Evolutionary conservation across 2,329 filamentous ascomycete genomes (phyloP), one percentile per base, ranked within the genome.

Genomic region (Sclerotinia borealis): DNA sequence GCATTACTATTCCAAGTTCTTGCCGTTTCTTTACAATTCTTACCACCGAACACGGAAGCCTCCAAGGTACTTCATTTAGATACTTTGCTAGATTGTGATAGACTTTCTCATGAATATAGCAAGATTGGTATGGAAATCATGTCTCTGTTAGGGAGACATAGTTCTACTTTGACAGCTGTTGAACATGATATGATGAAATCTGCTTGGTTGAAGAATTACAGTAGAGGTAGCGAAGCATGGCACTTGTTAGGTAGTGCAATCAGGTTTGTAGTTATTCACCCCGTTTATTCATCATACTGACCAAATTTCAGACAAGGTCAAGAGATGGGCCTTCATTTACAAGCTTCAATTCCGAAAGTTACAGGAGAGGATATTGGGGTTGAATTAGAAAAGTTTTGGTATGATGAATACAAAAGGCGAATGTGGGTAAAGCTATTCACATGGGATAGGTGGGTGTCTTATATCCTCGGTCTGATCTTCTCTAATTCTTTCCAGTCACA

Each of bases 221-320:
- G 64, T n/a, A 50, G 64, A 34, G 64, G 62, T n/a, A 58, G 55
- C 17, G 66, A 67, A 39, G 63, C 64, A 31, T 66, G 64, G 66
- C 55, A 66, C 55, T 15, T 50, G 25, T 37, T 67, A 9, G 62
- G 63, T n/a, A 60, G 55, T 51, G 43, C 39, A 11, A 65, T 62
- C 4, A 61, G 62, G 61, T 64, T 29, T 58, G 61, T 34, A 4
- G 8, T 31, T 4, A 34, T 27, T 13, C 10, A 1, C 58, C 25
- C 13, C 19, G 10, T 47, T 61, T 27, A 34, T 43, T 13, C 15
- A 15, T n/a, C 27, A 56, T 43, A 17, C 48, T 63, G 7, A 63
- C 43, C 22, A 27, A 7, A 17, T 13, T 29, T 63, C 15, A 66
- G 63, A 47, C 52, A 65, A 51, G 63, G 52, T 8, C 63, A 66